phyloP scores from a whole-genome alignment of 2,329 filamentous ascomycete species.

The Xylariaceae sp. region DNA sequence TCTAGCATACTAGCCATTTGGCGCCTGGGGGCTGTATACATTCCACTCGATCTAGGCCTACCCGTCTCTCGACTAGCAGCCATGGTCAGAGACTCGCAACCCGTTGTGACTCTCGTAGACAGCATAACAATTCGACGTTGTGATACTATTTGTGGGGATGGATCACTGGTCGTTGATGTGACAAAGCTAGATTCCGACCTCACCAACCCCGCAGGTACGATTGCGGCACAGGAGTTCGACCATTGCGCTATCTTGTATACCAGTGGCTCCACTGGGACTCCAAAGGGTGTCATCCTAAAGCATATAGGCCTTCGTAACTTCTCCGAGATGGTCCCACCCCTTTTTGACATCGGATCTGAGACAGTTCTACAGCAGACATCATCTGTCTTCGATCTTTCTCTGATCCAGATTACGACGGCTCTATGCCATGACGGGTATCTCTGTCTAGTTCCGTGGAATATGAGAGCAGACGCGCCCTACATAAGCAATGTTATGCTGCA shows the following conservation, averaged over 20 bases:
- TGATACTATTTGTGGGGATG: too few relatives aligned
- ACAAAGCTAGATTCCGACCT: too few relatives aligned
- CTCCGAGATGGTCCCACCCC: conserved; percentile 21
- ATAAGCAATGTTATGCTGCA: conserved; percentile 33
- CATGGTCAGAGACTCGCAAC: conserved; percentile 29
- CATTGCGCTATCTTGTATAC: conserved; percentile 32
- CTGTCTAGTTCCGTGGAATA: conserved; percentile 30
- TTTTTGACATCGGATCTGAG: conserved; percentile 20
- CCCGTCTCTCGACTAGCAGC: conserved; percentile 24
- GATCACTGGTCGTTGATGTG: too few relatives aligned
- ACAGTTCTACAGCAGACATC: conserved; percentile 39
- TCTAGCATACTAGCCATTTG: conserved; percentile 34
- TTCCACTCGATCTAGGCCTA: conserved; percentile 34
- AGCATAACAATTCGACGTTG: too few relatives aligned
- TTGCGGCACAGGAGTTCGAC: too few relatives aligned
- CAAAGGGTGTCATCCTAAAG: conserved; percentile 35
- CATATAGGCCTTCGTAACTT: conserved; percentile 29
- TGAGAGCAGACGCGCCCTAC: conserved; percentile 32
- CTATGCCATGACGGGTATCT: conserved; percentile 35
- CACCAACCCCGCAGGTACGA: too few relatives aligned
- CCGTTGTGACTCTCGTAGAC: conserved; percentile 29
- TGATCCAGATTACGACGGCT: conserved; percentile 28
- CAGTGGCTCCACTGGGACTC: conserved; percentile 22
- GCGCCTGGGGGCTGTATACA: conserved; percentile 18
- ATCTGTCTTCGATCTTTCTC: conserved; percentile 40